Evolutionary conservation across 306 rosid genomes (phyloP).

Genomic region (Albizia julibrissin): DNA sequence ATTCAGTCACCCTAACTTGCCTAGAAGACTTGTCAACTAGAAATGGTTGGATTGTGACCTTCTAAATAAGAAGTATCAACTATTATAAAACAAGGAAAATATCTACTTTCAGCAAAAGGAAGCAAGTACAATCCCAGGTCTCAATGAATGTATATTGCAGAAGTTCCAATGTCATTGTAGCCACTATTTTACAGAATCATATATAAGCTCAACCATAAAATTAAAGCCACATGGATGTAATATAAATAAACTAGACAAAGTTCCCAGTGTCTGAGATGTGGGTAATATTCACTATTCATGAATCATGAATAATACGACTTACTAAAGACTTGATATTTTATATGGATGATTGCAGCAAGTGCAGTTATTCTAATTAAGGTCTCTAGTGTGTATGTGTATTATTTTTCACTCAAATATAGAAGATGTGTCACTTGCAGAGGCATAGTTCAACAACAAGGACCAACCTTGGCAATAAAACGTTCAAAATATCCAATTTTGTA

Average conservation of each 20-base stretch:
- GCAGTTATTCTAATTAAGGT: conserved; percentile 24
- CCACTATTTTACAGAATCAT: background rate
- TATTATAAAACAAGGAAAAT: background rate
- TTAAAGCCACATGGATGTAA: background rate
- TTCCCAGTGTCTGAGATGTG: background rate
- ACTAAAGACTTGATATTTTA: background rate
- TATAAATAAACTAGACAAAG: background rate
- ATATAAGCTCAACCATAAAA: conserved; percentile 15
- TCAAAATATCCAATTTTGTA: background rate
- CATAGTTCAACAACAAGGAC: background rate
- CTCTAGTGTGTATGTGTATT: background rate
- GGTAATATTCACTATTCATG: background rate
- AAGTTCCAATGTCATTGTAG: background rate
- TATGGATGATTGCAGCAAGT: background rate
- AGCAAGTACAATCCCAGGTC: background rate
- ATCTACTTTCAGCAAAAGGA: background rate
- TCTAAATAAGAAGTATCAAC: background rate
- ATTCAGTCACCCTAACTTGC: background rate
- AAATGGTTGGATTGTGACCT: background rate
- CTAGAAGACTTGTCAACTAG: conserved; percentile 2
- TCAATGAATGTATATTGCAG: conserved; percentile 5
- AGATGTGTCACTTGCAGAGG: background rate
- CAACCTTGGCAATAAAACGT: background rate
- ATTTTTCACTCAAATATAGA: conserved; percentile 12
- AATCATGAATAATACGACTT: background rate